Base-by-base conservation (phyloP, 2,329 filamentous ascomycete genomes). In the Akanthomyces muscarius region DNA sequence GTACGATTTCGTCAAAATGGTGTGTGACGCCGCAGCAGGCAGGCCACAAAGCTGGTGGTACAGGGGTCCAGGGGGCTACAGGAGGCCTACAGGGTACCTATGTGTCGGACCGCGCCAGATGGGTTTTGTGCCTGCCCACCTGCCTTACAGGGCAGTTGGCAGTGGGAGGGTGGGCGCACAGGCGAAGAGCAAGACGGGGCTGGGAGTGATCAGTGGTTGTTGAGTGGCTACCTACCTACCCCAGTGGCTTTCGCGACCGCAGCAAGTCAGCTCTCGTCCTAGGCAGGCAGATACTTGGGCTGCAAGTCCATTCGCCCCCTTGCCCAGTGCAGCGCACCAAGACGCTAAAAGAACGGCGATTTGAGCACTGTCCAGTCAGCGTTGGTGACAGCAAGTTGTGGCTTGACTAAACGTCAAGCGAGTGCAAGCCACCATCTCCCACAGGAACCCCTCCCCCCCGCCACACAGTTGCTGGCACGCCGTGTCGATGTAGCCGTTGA, bases 71-170 rank as follows among this genome's bases (percentile, higher is more conserved):
- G 41, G 33, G 51, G 51, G 21, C 44, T 36, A 38, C 50, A 38
- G 50, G 50, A 30, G 30, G 23, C 16, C 16, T 14, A 33, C 25
- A 45, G 41, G 28, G 54, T 14, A 21, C 21, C 21, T 21, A 10
- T 45, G 23, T 5, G 14, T 30, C 10, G 33, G 45, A 45, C 30
- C 2, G 8, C 47, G 25, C 57, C 33, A 60, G 14, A 23, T 8
- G 18, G 6, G 21, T 44, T 21, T 48, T 23, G 45, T 48, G 14
- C 38, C 45, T 44, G 33, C 51, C 47, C 54, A 61, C 59, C 59
- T 61, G 59, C 59, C 59, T 41, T 61, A 55, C 59, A 61, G 42
- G 59, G 59, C 59, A 61, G 59, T 48, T 53, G 58, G 28, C 13
- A 53, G 47, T 61, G 38, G 2, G 8, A 52, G 33, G 33, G 47